A percentile compares a stretch with the other conserved stretches of the same genome.
These are phyloP conservation scores for Ceratopteris richardii DNA, from an alignment of 75 land plant genomes.

Conservation along the genomic window DNA sequence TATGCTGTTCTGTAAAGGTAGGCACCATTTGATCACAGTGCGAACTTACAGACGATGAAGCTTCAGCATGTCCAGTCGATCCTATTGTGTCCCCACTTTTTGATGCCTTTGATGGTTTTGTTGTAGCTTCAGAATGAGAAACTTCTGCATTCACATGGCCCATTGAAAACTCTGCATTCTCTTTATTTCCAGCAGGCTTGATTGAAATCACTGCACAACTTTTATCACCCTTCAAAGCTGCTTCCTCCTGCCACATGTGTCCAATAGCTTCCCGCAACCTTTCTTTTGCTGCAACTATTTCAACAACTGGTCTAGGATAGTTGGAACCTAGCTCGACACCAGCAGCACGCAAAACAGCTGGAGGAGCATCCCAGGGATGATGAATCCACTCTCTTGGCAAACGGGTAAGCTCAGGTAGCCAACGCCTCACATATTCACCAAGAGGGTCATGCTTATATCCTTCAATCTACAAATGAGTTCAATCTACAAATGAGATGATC, in stretches of 20 bases:
- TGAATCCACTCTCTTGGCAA: conserved; percentile 96
- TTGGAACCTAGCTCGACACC: conserved; percentile 84
- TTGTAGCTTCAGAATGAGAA: conserved; percentile 28
- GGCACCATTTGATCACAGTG: conserved; percentile 82
- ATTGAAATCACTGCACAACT: conserved; percentile 24
- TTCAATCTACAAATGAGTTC: conserved; percentile 37
- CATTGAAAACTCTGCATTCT: conserved; percentile 23
- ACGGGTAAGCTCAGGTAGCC: conserved; percentile 90
- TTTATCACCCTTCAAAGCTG: conserved; percentile 34
- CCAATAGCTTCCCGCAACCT: conserved; percentile 47
- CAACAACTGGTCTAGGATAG: conserved; percentile 82
- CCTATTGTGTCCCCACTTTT: not conserved
- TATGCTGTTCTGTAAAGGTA: conserved; percentile 42
- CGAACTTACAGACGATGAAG: conserved; percentile 23
- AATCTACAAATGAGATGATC: not conserved
- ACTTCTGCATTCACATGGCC: conserved; percentile 45
- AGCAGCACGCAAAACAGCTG: conserved; percentile 54
- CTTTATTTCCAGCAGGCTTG: conserved; percentile 39
- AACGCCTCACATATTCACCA: conserved; percentile 86
- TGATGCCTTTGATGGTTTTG: conserved; percentile 3
- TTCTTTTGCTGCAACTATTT: conserved; percentile 61
- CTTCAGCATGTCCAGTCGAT: not conserved
- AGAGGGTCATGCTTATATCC: conserved; percentile 77
- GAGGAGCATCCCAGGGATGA: conserved; percentile 96
- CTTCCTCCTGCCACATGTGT: conserved; percentile 64